Evolutionary conservation across 768 basidiomycete genomes (phyloP).

Genomic region (Bullera alba): DNA sequence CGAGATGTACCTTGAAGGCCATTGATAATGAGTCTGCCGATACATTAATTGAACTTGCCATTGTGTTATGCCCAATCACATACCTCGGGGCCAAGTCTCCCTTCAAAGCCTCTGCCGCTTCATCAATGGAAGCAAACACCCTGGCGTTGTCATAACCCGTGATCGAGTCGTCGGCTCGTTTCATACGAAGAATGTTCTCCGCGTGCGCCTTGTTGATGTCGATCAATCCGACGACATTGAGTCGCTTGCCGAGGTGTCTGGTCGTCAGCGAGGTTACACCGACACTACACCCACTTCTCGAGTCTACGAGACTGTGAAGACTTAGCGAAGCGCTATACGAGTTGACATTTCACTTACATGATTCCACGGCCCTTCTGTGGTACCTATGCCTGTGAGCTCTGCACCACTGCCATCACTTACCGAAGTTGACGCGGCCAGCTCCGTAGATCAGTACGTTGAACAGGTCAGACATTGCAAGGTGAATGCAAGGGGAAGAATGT

Average conservation of each 20-base stretch:
- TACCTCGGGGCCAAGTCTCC: constrained; percentile 14
- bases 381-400: constrained; percentile 1
- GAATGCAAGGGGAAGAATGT: neutral
- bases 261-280: neutral
- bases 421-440: constrained; percentile 31
- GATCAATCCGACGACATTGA: constrained; percentile 88
- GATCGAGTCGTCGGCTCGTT: constrained; percentile 76
- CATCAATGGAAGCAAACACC: constrained; percentile 17
- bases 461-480: neutral
- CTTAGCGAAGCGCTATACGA: neutral
- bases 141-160: constrained; percentile 76
- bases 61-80: constrained; percentile 2
- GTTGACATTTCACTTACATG: constrained; percentile 9
- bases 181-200: constrained; percentile 64
- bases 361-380: constrained; percentile 28
- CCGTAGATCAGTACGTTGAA: constrained; percentile 32
- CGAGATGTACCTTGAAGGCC: constrained; percentile 83
- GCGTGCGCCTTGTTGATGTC: constrained; percentile 80
- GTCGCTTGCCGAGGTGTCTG: constrained; percentile 81
- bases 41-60: constrained; percentile 54
- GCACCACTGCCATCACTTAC: constrained; percentile 4
- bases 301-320: constrained; percentile 15
- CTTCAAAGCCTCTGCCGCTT: constrained; percentile 9
- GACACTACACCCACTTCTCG: constrained; percentile 12
- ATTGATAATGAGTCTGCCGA: constrained; percentile 48